Conservation (phyloP, 2,329 filamentous ascomycete species). For the Penicillium sp. region DNA sequence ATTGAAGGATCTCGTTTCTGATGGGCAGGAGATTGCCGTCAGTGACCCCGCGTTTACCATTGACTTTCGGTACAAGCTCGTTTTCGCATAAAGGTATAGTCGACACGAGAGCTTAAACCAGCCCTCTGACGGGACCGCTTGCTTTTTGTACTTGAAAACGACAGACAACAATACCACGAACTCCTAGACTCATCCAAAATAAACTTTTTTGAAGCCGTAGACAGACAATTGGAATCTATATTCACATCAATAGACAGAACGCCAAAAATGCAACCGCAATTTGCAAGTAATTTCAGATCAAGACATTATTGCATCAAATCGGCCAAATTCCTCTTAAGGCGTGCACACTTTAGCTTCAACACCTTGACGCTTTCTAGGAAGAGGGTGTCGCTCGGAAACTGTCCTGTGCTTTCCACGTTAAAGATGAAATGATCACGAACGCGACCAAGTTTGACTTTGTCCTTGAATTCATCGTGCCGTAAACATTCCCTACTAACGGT, state of each 20-base stretch:
- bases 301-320: slow-evolving; percentile 37
- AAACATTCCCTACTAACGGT: slow-evolving; percentile 92
- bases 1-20: slow-evolving; percentile 68
- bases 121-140: neutral
- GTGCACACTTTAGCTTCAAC: slow-evolving; percentile 74
- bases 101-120: neutral
- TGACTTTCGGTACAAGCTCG: slow-evolving; percentile 59
- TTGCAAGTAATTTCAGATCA: slow-evolving; percentile 13
- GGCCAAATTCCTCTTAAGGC: slow-evolving; percentile 43
- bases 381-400: slow-evolving; percentile 89
- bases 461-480: slow-evolving; percentile 87
- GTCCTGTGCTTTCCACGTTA: slow-evolving; percentile 87
- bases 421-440: slow-evolving; percentile 97
- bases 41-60: slow-evolving; percentile 85
- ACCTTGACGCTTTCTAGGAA: slow-evolving; percentile 86
- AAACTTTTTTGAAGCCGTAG: slow-evolving; percentile 11
- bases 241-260: slow-evolving; percentile 22
- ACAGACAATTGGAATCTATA: slow-evolving; percentile 8
- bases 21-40: slow-evolving; percentile 86
- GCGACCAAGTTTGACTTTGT: slow-evolving; percentile 89
- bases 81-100: slow-evolving; percentile 35
- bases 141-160: slow-evolving; percentile 15
- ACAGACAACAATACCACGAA: slow-evolving; percentile 13
- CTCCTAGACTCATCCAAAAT: slow-evolving; percentile 10
- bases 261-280: slow-evolving; percentile 34